These are phyloP conservation scores for Plectosphaerella cucumerina DNA, from an alignment of 2,329 filamentous ascomycete genomes.

Conservation along the genomic window DNA sequence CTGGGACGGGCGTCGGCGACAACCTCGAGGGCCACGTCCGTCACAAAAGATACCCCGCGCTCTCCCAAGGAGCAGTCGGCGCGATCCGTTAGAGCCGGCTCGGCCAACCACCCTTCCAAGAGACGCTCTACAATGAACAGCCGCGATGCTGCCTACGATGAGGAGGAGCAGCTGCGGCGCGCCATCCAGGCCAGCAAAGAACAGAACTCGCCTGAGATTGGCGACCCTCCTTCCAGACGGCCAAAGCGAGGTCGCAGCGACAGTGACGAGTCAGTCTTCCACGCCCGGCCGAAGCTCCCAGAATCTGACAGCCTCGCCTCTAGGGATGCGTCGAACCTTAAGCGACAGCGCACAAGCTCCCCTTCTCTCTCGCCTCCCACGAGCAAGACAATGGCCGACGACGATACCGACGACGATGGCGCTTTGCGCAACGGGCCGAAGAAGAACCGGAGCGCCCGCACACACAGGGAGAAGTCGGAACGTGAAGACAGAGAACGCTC, in stretches of 20 bases:
- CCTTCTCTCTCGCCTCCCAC: slow-evolving; percentile 61
- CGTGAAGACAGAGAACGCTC: slow-evolving; percentile 72
- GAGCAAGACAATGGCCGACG: slow-evolving; percentile 43
- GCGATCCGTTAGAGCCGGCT: slow-evolving; percentile 51
- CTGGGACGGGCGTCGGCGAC: slow-evolving; percentile 52
- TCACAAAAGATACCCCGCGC: slow-evolving; percentile 57
- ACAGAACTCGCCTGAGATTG: slow-evolving; percentile 54
- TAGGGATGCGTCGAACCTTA: slow-evolving; percentile 63
- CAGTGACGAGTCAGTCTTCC: slow-evolving; percentile 78
- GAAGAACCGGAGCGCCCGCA: slow-evolving; percentile 57
- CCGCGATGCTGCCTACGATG: slow-evolving; percentile 88
- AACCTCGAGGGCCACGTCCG: slow-evolving; percentile 59
- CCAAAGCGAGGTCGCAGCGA: slow-evolving; percentile 84
- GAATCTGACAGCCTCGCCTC: too few species aligned
- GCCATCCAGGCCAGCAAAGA: slow-evolving; percentile 95
- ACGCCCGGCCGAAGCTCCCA: neutral
- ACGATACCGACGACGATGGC: slow-evolving; percentile 70
- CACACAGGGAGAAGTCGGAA: slow-evolving; percentile 59
- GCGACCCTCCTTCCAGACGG: slow-evolving; percentile 54
- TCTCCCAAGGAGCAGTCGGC: slow-evolving; percentile 50
- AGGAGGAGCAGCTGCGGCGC: slow-evolving; percentile 81
- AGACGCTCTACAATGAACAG: slow-evolving; percentile 97
- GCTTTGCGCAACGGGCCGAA: slow-evolving; percentile 44
- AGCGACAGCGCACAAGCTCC: slow-evolving; percentile 80
- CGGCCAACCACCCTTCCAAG: slow-evolving; percentile 61